Evolutionary conservation across 805 yeast genomes (phyloP), one percentile per base, ranked within the genome.

Genomic region (Teunomyces panamensis): DNA sequence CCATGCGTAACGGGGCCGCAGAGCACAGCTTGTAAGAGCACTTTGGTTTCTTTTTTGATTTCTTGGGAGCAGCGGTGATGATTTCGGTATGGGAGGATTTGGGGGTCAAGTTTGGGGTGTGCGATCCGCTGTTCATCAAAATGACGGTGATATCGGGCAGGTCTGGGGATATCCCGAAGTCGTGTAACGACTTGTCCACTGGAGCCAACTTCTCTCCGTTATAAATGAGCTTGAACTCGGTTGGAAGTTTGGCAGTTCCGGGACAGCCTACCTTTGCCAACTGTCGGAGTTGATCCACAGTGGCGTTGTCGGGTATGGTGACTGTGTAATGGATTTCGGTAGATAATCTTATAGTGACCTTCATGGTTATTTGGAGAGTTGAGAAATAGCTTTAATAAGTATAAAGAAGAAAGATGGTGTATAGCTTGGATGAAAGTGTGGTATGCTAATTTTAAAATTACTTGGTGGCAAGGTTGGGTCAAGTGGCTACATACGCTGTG

Each of bases 21-120:
- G 77, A 72, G 68, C 96, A 89, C 27, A 71, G 59, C 29, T 65
- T 67, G 64, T 81, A 81, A 17, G 83, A 69, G 64, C 85, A 80
- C 50, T 65, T 69, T 50, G 61, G 60, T 59, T 77, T 76, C 60
- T 76, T 78, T 39, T 57, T 57, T 44, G 61, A 60, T 48, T 61
- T 55, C 53, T 47, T 44, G 28, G 62, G 60, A 6, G 52, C 53
- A 28, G 59, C 49, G 30, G 59, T 37, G 47, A 55, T 46, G 48
- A 58, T 36, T 14, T 45, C 44, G 10, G 43, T 14, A 9, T 42
- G 16, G 8, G 49, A 24, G 8, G 49, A 28, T 26, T 16, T 30
- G 26, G 46, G 51, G 16, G 45, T 49, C 41, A 34, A 30, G 33
- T 36, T 36, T n/a, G 68, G 64, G 27, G 65, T 58, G 28, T 56